A percentile compares a stretch with the other conserved stretches of the same genome.
Conservation (phyloP, 352 stramenopile genomes). For the Thalassiosira tumida region DNA sequence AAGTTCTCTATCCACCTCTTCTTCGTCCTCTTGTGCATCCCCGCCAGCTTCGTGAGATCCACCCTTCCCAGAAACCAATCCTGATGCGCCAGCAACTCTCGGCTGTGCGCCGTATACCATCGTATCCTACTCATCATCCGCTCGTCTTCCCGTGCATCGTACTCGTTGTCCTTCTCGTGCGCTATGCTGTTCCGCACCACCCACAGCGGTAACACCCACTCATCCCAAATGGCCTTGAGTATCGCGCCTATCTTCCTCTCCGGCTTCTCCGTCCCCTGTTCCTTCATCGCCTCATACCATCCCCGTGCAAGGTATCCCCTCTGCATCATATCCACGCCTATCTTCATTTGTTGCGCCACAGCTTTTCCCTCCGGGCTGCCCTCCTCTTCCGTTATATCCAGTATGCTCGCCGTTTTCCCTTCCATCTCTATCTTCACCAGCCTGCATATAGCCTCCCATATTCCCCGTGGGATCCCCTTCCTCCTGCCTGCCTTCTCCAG, state of each 20-base stretch:
- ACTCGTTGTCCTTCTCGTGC: background rate
- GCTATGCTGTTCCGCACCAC: background rate
- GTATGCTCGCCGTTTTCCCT: background rate
- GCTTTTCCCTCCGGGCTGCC: too few relatives aligned
- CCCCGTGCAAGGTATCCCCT: conserved; percentile 13
- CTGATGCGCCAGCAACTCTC: background rate
- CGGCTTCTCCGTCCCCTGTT: background rate
- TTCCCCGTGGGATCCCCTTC: background rate
- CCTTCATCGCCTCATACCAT: background rate
- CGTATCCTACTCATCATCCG: background rate
- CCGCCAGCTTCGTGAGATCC: background rate
- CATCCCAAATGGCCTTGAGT: conserved; percentile 5
- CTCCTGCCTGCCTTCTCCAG: conserved; percentile 8
- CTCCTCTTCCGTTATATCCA: too few relatives aligned
- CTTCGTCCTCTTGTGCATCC: background rate
- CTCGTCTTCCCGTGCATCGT: background rate
- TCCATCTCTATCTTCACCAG: background rate
- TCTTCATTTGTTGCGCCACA: background rate
- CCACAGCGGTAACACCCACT: background rate
- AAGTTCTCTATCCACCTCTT: background rate
- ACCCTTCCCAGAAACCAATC: background rate
- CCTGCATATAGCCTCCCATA: background rate
- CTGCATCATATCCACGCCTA: conserved; percentile 1
- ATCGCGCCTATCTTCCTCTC: background rate
- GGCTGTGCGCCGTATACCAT: background rate